Evolutionary conservation across 2,329 filamentous ascomycete species (phyloP).

Genomic region (Sarocladium kiliense): DNA sequence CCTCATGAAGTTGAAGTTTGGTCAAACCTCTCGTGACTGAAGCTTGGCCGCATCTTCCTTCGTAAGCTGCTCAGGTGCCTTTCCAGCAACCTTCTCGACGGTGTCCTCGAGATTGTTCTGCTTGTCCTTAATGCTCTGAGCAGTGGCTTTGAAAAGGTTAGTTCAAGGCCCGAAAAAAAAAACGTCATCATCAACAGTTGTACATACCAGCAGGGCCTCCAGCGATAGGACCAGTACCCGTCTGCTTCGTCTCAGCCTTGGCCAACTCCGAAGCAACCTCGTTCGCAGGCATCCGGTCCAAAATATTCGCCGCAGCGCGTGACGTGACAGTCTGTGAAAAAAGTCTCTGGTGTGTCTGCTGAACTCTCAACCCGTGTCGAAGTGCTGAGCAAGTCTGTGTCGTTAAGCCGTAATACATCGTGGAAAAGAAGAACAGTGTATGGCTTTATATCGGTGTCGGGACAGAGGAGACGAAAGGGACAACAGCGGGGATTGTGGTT

Average conservation of each 20-base stretch:
- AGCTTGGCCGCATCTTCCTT: conserved; percentile 8
- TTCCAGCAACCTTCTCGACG: neutral
- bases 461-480: neutral
- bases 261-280: conserved; percentile 5
- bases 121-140: conserved; percentile 10
- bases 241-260: conserved; percentile 7
- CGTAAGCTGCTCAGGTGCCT: neutral
- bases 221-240: conserved; percentile 3
- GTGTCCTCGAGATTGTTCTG: conserved; percentile 9
- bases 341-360: neutral
- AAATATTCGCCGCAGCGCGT: neutral
- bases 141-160: neutral
- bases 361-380: neutral
- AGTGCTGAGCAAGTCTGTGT: neutral
- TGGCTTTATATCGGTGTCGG: neutral
- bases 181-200: no score
- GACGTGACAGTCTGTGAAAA: neutral
- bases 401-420: conserved; percentile 1
- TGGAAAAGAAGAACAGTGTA: neutral
- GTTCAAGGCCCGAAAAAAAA: no score
- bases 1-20: no score
- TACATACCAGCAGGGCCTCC: conserved; percentile 8
- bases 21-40: conserved; percentile 4
- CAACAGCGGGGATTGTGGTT: neutral
- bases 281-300: conserved; percentile 1